Evolutionary conservation across 2,329 filamentous ascomycete genomes (phyloP).

Genomic region (Fusarium pseudograminearum): DNA sequence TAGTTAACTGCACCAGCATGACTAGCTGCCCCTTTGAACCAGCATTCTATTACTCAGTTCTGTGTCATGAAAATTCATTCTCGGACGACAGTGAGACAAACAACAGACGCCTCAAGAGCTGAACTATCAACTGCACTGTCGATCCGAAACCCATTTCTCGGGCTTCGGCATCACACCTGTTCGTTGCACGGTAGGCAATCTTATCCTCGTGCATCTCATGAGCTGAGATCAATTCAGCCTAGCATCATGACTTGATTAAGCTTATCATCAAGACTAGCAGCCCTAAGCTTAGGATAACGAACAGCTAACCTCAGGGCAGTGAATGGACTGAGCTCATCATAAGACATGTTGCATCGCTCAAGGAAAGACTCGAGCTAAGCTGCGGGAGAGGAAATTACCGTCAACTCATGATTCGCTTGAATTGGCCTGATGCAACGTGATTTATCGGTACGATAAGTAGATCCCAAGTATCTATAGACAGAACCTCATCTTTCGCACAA

Average conservation of each 20-base stretch:
- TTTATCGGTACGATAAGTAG: neutral
- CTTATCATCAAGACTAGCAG: neutral
- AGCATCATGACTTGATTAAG: neutral
- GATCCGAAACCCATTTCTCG: constrained; percentile 15
- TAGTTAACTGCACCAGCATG: neutral
- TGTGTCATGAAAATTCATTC: constrained; percentile 22
- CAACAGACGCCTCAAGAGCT: neutral
- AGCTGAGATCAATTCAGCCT: neutral
- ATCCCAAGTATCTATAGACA: neutral
- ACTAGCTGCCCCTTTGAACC: constrained; percentile 10
- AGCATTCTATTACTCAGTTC: constrained; percentile 5
- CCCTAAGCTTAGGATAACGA: neutral
- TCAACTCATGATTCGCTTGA: too few species aligned
- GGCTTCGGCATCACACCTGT: constrained; percentile 11
- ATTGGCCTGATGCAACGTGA: neutral
- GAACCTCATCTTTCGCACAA: neutral
- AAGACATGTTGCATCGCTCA: neutral
- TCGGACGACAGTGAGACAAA: constrained; percentile 18
- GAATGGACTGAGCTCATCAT: neutral
- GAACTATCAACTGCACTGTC: constrained; percentile 10
- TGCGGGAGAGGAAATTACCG: neutral
- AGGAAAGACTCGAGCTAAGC: neutral
- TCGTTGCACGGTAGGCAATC: neutral
- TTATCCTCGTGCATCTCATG: neutral
- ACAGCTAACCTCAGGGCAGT: neutral